Conservation (phyloP, 108 stramenopile genomes). For the Cyclotella kingstonii region DNA sequence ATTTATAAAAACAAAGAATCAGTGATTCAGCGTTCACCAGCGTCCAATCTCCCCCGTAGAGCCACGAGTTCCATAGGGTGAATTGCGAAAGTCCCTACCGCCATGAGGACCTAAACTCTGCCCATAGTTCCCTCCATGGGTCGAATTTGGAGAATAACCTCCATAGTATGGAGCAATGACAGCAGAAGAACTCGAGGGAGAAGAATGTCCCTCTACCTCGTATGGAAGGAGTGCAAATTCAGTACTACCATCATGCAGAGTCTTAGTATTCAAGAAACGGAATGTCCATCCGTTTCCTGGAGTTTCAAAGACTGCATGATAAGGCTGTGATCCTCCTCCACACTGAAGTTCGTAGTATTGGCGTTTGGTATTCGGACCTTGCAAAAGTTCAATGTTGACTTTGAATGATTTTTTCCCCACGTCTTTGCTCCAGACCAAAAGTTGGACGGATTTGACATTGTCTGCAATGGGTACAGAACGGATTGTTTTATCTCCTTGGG, state of each 20-base stretch:
- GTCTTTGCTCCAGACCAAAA: slow-evolving; percentile 58
- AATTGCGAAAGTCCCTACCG: slow-evolving; percentile 12
- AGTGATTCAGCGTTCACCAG: too few relatives aligned
- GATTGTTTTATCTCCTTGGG: slow-evolving; percentile 56
- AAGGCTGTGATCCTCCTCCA: slow-evolving; percentile 63
- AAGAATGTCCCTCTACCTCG: slow-evolving; percentile 31
- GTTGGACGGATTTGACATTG: slow-evolving; percentile 59
- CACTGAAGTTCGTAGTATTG: slow-evolving; percentile 58
- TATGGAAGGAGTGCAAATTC: slow-evolving; percentile 59
- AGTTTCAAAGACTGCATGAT: slow-evolving; percentile 58
- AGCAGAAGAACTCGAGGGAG: neutral
- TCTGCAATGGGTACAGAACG: slow-evolving; percentile 64
- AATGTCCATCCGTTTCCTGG: slow-evolving; percentile 58
- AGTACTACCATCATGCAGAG: slow-evolving; percentile 53
- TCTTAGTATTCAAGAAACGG: slow-evolving; percentile 56
- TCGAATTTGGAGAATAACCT: slow-evolving; percentile 21
- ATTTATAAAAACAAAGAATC: too few relatives aligned
- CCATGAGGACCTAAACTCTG: slow-evolving; percentile 42
- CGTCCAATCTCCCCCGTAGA: slow-evolving; percentile 9
- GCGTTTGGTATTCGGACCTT: slow-evolving; percentile 55
- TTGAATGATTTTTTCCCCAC: slow-evolving; percentile 71
- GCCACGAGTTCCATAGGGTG: slow-evolving; percentile 6
- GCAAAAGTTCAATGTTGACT: slow-evolving; percentile 55
- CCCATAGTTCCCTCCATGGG: slow-evolving; percentile 31
- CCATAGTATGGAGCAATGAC: slow-evolving; percentile 20